phyloP scores from a whole-genome alignment of 164 flowering plant species.

The Sedum album region DNA sequence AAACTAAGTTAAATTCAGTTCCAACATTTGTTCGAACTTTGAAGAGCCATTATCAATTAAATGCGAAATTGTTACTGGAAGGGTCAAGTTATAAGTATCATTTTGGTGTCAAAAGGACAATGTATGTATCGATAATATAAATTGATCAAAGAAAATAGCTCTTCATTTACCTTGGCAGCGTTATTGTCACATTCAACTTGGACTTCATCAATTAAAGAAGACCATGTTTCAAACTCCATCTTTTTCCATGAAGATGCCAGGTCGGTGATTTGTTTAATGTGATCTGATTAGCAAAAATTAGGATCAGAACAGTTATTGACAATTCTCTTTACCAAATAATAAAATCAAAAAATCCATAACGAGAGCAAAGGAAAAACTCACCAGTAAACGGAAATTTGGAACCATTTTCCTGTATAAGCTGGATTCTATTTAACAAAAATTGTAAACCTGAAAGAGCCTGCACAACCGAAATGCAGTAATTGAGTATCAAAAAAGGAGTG shows the following conservation, averaged over 20 bases:
- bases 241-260: constrained; percentile 69
- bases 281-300: constrained; percentile 24
- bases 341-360: too few species aligned
- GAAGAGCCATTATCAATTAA: too few species aligned
- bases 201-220: constrained; percentile 73
- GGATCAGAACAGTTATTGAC: neutral
- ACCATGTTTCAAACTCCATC: constrained; percentile 82
- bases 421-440: constrained; percentile 42
- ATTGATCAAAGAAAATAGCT: neutral
- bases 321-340: too few species aligned
- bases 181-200: constrained; percentile 55
- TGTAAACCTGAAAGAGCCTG: constrained; percentile 79
- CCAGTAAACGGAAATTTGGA: constrained; percentile 59
- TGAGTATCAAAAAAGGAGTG: neutral
- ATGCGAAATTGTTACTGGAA: too few species aligned
- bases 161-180: constrained; percentile 59
- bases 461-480: constrained; percentile 13
- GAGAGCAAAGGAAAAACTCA: constrained; percentile 13
- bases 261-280: constrained; percentile 44
- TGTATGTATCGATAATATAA: neutral
- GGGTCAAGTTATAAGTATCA: too few species aligned
- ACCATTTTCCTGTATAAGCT: constrained; percentile 45
- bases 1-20: too few species aligned
- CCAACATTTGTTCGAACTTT: too few species aligned
- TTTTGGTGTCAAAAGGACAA: neutral